Evolutionary conservation across 2,329 filamentous ascomycete genomes (phyloP).

Genomic region (Pezicula radicicola): DNA sequence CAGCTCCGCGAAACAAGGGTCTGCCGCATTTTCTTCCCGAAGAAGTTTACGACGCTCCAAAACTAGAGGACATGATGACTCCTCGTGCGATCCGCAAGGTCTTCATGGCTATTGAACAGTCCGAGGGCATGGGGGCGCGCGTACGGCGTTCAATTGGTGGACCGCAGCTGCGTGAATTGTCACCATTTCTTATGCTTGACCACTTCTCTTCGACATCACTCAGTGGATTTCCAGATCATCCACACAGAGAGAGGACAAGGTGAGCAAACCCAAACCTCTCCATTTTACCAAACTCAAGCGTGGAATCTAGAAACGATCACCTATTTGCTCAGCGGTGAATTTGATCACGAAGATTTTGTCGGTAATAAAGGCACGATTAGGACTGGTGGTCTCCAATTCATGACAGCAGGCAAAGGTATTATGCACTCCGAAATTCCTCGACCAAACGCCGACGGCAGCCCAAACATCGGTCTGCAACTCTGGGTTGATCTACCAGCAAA

Average conservation of each 20-base stretch:
- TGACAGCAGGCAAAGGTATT: constrained; percentile 90
- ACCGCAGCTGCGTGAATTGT: constrained; percentile 77
- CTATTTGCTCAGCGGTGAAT: constrained; percentile 79
- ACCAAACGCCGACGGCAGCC: constrained; percentile 69
- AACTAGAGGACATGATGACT: constrained; percentile 53
- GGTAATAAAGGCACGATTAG: constrained; percentile 82
- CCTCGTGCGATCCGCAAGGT: constrained; percentile 77
- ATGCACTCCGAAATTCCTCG: constrained; percentile 95
- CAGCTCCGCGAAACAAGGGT: constrained; percentile 10
- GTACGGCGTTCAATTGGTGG: constrained; percentile 89
- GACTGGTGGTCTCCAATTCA: constrained; percentile 92
- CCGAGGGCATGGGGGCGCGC: constrained; percentile 83
- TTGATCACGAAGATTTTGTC: constrained; percentile 91
- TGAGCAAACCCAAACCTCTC: no score
- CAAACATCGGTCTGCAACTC: constrained; percentile 86
- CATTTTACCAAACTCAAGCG: no score
- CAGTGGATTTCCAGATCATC: constrained; percentile 87
- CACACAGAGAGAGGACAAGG: constrained; percentile 73
- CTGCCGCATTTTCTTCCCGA: constrained; percentile 14
- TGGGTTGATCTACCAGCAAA: constrained; percentile 88
- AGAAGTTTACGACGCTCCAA: constrained; percentile 13
- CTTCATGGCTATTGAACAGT: constrained; percentile 80
- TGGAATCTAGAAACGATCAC: no score
- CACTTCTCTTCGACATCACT: constrained; percentile 80
- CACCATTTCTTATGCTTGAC: constrained; percentile 94